Percentiles rank a stretch among this genome's conserved stretches.
phyloP scores from a whole-genome alignment of 306 rosid species.

The apple (Malus domestica) region DNA sequence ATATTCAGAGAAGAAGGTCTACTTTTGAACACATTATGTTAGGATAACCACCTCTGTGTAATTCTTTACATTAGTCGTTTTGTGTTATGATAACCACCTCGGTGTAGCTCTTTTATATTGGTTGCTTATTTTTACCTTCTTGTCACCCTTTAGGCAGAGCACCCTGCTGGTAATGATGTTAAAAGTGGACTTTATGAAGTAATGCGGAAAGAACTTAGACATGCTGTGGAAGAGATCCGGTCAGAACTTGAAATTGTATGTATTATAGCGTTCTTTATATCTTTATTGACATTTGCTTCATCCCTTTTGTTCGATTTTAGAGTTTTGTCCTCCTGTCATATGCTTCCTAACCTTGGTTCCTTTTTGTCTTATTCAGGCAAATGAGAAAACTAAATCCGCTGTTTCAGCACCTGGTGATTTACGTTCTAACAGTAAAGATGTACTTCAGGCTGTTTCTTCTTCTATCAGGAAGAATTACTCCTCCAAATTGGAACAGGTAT shows the following conservation, averaged over 20 bases:
- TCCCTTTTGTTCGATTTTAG: constrained; percentile 1
- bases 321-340: neutral
- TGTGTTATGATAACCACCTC: constrained; percentile 6
- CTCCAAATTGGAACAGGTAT: constrained; percentile 73
- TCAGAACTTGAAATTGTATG: constrained; percentile 62
- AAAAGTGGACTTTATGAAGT: constrained; percentile 50
- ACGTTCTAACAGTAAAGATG: constrained; percentile 43
- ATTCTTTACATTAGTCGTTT: neutral
- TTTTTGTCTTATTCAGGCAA: constrained; percentile 40
- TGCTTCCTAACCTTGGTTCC: constrained; percentile 8
- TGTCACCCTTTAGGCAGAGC: constrained; percentile 45
- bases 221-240: constrained; percentile 44
- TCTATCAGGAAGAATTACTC: constrained; percentile 58
- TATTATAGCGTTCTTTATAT: constrained; percentile 16
- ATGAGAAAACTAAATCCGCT: constrained; percentile 44
- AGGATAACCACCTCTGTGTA: constrained; percentile 10
- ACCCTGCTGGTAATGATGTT: constrained; percentile 26
- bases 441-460: constrained; percentile 47
- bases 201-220: constrained; percentile 56
- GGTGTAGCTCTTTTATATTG: neutral
- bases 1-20: constrained; percentile 62
- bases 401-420: constrained; percentile 30
- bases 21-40: constrained; percentile 8
- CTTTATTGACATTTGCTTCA: constrained; percentile 4
- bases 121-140: constrained; percentile 10